Percentiles rank a stretch among this genome's conserved stretches.
phyloP scores from a whole-genome alignment of 331 rosid species.

The Quercus phellos region DNA sequence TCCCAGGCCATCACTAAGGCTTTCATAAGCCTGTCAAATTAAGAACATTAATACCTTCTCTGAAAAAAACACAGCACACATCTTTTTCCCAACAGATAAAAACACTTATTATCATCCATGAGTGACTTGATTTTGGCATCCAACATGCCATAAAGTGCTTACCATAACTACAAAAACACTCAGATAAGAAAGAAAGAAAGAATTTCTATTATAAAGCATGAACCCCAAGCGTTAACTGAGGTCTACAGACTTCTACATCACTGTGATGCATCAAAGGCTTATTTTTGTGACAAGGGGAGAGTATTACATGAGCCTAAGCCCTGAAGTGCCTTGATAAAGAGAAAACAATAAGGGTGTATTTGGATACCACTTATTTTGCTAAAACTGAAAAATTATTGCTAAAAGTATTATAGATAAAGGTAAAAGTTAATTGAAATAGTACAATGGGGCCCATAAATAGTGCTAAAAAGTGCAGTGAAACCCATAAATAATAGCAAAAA shows the following conservation, averaged over 20 bases:
- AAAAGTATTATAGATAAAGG: no score
- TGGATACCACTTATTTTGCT: no score
- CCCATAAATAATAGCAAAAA: no score
- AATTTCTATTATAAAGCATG: background rate
- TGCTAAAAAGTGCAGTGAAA: no score
- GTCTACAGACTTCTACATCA: background rate
- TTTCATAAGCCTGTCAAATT: slow-evolving; percentile 73
- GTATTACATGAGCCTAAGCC: background rate
- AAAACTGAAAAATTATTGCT: no score
- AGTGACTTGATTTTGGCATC: background rate
- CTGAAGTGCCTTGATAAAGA: background rate
- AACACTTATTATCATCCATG: background rate
- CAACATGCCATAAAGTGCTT: background rate
- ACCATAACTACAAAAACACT: background rate
- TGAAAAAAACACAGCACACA: background rate
- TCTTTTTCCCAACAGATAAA: background rate
- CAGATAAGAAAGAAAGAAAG: background rate
- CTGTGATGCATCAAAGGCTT: background rate
- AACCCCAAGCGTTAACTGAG: background rate
- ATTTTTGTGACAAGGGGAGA: background rate
- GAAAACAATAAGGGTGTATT: background rate
- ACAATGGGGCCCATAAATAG: no score
- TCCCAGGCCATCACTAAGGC: slow-evolving; percentile 87
- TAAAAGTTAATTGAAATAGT: no score
- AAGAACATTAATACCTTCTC: slow-evolving; percentile 14